Evolutionary conservation across 1,139 yeast genomes (phyloP).

Genomic region (Yamadazyma aaseri): DNA sequence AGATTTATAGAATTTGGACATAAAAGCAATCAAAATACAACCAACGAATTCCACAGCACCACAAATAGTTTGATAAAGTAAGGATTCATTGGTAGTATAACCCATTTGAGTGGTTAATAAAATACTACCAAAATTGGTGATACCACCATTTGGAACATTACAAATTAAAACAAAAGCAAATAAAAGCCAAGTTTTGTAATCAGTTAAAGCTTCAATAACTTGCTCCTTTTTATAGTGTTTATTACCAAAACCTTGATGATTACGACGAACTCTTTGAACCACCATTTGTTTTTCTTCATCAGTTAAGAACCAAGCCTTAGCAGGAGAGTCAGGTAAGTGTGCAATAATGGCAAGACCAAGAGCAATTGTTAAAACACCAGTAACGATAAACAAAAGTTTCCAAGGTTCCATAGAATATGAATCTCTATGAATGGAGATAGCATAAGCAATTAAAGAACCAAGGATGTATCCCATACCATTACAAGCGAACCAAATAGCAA

Average conservation of each 20-base stretch:
- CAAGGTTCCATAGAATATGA: conserved; percentile 25
- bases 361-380: conserved; percentile 29
- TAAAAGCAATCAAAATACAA: conserved; percentile 35
- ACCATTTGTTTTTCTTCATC: conserved; percentile 45
- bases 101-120: conserved; percentile 46
- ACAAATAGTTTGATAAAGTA: conserved; percentile 33
- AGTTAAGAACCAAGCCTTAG: conserved; percentile 37
- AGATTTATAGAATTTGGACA: conserved; percentile 26
- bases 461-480: conserved; percentile 31
- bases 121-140: conserved; percentile 44
- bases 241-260: conserved; percentile 58
- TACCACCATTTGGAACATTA: conserved; percentile 39
- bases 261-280: conserved; percentile 34
- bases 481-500: conserved; percentile 30
- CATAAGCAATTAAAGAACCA: conserved; percentile 29
- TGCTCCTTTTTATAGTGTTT: conserved; percentile 54
- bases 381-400: conserved; percentile 31
- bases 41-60: conserved; percentile 44
- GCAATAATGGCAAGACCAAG: conserved; percentile 24
- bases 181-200: conserved; percentile 45
- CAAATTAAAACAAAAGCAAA: conserved; percentile 24
- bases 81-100: conserved; percentile 25
- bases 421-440: conserved; percentile 17
- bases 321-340: conserved; percentile 31
- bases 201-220: conserved; percentile 51